phyloP scores from a whole-genome alignment of 2,329 filamentous ascomycete species.

The Xylariomycetidae sp. region DNA sequence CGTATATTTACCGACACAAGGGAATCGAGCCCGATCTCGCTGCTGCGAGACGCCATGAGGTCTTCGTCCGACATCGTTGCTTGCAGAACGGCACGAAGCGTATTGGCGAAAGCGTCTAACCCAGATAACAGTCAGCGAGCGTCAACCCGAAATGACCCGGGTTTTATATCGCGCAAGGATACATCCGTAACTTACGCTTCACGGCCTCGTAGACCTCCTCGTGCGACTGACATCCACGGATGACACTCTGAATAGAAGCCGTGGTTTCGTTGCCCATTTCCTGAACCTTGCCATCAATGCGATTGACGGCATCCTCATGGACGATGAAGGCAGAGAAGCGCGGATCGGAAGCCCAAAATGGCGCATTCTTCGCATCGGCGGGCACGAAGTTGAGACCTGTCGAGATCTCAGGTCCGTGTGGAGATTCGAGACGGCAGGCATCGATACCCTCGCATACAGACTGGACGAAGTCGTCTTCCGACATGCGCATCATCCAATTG shows the following conservation, averaged over 20 bases:
- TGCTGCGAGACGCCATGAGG: slow-evolving; percentile 4
- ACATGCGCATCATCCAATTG: slow-evolving; percentile 9
- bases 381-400: slow-evolving; percentile 9
- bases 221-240: too few relatives aligned
- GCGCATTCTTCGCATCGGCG: slow-evolving; percentile 4
- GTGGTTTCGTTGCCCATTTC: too few relatives aligned
- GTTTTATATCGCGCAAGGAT: too few relatives aligned
- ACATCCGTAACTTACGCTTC: too few relatives aligned
- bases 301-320: neutral
- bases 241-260: slow-evolving; percentile 1
- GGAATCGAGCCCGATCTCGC: slow-evolving; percentile 24
- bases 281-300: too few relatives aligned
- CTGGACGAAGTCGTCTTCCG: slow-evolving; percentile 13
- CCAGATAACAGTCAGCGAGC: too few relatives aligned
- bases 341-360: slow-evolving; percentile 4
- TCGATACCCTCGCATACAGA: slow-evolving; percentile 14
- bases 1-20: slow-evolving; percentile 32
- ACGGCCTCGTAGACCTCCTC: too few relatives aligned
- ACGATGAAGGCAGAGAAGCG: slow-evolving; percentile 3
- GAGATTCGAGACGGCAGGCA: slow-evolving; percentile 5
- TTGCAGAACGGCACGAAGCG: slow-evolving; percentile 5
- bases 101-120: slow-evolving; percentile 8
- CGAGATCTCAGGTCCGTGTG: slow-evolving; percentile 4
- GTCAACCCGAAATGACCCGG: too few relatives aligned
- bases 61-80: slow-evolving; percentile 6